Percentiles rank a stretch among this genome's conserved stretches.
These are phyloP conservation scores for Alopecurus myosuroides DNA, from an alignment of 176 grass and related monocot genomes.

Conservation along the genomic window DNA sequence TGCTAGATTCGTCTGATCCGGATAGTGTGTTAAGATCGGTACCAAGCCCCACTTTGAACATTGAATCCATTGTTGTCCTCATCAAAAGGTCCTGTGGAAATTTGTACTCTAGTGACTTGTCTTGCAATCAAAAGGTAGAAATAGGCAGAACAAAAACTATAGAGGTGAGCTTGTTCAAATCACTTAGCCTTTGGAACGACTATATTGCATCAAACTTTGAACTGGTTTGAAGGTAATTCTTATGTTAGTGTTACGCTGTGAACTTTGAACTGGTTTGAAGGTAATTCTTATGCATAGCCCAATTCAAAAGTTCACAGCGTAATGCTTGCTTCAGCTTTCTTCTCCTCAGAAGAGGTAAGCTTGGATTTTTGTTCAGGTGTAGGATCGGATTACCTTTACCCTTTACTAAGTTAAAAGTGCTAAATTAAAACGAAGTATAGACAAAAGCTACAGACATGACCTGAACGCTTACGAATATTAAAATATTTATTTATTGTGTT, in stretches of 20 bases:
- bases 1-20: constrained; percentile 26
- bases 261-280: not conserved
- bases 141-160: not conserved
- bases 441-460: not conserved
- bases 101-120: not conserved
- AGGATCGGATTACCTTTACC: not conserved
- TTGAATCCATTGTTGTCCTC: constrained; percentile 65
- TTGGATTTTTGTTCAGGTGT: not conserved
- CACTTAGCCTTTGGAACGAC: not conserved
- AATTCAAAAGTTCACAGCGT: not conserved
- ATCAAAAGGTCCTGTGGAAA: constrained; percentile 49
- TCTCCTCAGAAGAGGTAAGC: not conserved
- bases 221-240: not conserved
- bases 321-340: not conserved
- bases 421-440: not conserved
- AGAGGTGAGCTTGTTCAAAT: not conserved
- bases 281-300: not conserved
- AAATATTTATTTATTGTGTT: not conserved
- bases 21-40: constrained; percentile 44
- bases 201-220: not conserved
- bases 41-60: constrained; percentile 59
- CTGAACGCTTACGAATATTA: not conserved
- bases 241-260: not conserved
- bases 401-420: not conserved
- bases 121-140: constrained; percentile 3